These are phyloP conservation scores for Coffea canephora DNA, from an alignment of 257 asterid species.

Conservation along the genomic window DNA sequence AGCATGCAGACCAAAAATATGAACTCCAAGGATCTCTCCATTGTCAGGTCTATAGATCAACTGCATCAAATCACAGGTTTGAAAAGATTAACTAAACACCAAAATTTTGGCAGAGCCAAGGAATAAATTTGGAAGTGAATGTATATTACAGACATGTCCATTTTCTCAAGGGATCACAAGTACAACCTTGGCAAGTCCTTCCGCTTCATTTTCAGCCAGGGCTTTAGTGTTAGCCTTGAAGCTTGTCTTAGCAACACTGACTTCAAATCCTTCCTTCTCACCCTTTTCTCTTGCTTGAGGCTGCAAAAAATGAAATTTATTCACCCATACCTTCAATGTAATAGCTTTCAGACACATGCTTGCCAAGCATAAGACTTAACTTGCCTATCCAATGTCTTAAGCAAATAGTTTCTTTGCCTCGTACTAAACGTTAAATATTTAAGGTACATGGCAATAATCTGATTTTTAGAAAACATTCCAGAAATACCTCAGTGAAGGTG, in stretches of 20 bases:
- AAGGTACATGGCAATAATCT: neutral
- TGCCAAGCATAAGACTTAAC: neutral
- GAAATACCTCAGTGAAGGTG: neutral
- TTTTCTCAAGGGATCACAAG: conserved; percentile 7
- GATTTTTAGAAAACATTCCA: neutral
- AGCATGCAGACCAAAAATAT: conserved; percentile 88
- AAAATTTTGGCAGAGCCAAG: neutral
- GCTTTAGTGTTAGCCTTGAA: conserved; percentile 97
- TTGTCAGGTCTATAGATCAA: conserved; percentile 85
- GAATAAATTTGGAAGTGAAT: neutral
- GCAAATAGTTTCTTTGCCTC: neutral
- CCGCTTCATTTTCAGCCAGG: conserved; percentile 93
- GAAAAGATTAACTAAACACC: neutral
- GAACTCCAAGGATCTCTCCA: conserved; percentile 95
- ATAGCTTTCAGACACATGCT: neutral
- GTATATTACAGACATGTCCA: neutral
- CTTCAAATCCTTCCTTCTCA: conserved; percentile 83
- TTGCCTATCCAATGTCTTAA: neutral
- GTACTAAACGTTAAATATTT: neutral
- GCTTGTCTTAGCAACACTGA: conserved; percentile 79
- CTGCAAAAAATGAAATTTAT: conserved; percentile 34
- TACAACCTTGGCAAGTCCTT: conserved; percentile 88
- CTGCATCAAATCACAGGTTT: conserved; percentile 48
- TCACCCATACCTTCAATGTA: conserved; percentile 14
- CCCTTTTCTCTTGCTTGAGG: conserved; percentile 97